Evolutionary conservation across 1,139 yeast genomes (phyloP).

Genomic region (Lizanozyma gosingica): DNA sequence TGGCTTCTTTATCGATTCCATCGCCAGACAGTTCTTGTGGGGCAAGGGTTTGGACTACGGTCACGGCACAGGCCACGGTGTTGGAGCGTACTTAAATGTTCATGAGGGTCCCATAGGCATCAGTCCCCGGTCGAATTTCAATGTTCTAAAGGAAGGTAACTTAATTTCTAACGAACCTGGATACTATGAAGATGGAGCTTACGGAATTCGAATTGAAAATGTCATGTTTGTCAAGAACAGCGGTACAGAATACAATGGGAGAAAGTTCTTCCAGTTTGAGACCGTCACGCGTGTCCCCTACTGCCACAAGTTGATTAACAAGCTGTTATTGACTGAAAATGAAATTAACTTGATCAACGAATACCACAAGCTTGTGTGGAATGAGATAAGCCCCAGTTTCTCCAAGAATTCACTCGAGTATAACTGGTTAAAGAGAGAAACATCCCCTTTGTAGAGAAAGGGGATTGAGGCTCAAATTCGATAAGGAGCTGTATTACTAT

Average conservation of each 20-base stretch:
- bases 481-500: too few relatives aligned
- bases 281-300: slow-evolving; percentile 89
- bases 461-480: too few relatives aligned
- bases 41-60: slow-evolving; percentile 77
- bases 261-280: slow-evolving; percentile 63
- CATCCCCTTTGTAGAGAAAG: slow-evolving; percentile 27
- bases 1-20: slow-evolving; percentile 73
- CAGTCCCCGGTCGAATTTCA: slow-evolving; percentile 47
- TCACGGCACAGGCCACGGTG: slow-evolving; percentile 98
- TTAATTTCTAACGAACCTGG: slow-evolving; percentile 94
- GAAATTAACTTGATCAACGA: slow-evolving; percentile 63
- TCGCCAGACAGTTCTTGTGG: slow-evolving; percentile 92
- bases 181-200: slow-evolving; percentile 82
- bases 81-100: slow-evolving; percentile 85
- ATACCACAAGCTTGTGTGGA: slow-evolving; percentile 60
- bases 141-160: slow-evolving; percentile 56
- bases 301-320: slow-evolving; percentile 59
- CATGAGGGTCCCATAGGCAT: slow-evolving; percentile 97
- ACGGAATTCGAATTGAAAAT: slow-evolving; percentile 90
- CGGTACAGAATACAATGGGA: slow-evolving; percentile 36
- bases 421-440: slow-evolving; percentile 73
- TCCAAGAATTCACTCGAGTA: slow-evolving; percentile 45
- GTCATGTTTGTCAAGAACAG: slow-evolving; percentile 56
- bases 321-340: slow-evolving; percentile 42
- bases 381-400: slow-evolving; percentile 38